Base-by-base conservation (phyloP, 306 rosid species). In the Quercus variabilis region DNA sequence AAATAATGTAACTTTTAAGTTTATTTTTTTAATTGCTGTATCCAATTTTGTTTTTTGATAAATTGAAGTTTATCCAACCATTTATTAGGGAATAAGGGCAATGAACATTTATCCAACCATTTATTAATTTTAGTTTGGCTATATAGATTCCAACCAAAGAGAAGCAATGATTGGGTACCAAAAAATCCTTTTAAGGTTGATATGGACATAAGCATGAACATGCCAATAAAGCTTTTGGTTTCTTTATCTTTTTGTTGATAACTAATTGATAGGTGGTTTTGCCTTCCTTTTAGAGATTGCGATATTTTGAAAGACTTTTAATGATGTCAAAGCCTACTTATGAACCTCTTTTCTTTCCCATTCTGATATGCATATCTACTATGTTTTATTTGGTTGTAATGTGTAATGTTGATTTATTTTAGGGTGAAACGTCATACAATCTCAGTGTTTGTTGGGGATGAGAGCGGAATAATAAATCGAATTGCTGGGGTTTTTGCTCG, bases 381-480 rank as follows among this genome's bases (percentile, higher is more conserved):
- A 49, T 12, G 65, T 30, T 26, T 18, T 31, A 15, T 76, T 18
- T 74, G n/a, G 13, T 71, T 56, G 35, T 49, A 3, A 51, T 30
- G 30, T 38, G 60, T 51, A 19, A 33, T 76, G 23, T 38, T 76
- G 14, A 56, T 74, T 80, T 71, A 13, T 81, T 80, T 73, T 87
- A 89, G 92, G 78, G 86, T 86, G 79, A 84, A 80, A 62, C 83
- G 90, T 17, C 92, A 86, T 68, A 82, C 92, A 3, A 89, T 89
- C 68, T 89, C 92, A 8, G 90, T 89, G 83, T 89, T 84, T 83
- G 92, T 89, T 72, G 92, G 92, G 68, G 92, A 89, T 78, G 92
- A 89, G 80, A 89, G 92, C 78, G 92, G 92, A 76, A 89, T 89
- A 49, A 89, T 89, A 84, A 89, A 89, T 58, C 88, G 92, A 73